Conservation (phyloP, 2,329 filamentous ascomycete species). For the Pseudogymnoascus sp. region DNA sequence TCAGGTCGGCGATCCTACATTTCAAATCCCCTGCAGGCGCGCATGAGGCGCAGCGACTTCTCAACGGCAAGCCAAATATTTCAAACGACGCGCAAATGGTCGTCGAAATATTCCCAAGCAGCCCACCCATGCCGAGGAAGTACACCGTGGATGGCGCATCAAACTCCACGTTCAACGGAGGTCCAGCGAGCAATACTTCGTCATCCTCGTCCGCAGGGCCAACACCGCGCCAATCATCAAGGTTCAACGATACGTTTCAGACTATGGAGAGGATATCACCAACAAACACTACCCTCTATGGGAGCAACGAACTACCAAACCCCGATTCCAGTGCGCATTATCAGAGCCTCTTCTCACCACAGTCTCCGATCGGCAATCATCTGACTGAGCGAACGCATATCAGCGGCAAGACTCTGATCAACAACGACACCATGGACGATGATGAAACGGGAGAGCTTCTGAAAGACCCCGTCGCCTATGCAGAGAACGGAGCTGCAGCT, state of each 20-base stretch:
- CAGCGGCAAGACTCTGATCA: constrained; percentile 65
- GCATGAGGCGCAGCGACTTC: constrained; percentile 47
- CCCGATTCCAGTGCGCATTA: constrained; percentile 46
- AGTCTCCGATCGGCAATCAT: constrained; percentile 65
- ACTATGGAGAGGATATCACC: constrained; percentile 36
- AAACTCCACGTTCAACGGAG: constrained; percentile 17
- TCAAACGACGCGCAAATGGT: constrained; percentile 45
- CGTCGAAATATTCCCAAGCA: constrained; percentile 47
- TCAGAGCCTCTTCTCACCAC: constrained; percentile 62
- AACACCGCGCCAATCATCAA: constrained; percentile 15
- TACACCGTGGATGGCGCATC: constrained; percentile 42
- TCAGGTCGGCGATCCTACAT: constrained; percentile 44
- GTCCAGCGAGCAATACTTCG: constrained; percentile 31
- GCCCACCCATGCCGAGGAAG: constrained; percentile 34
- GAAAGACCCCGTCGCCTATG: constrained; percentile 64
- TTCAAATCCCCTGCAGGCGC: constrained; percentile 48
- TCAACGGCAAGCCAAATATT: constrained; percentile 48
- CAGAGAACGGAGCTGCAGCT: constrained; percentile 55
- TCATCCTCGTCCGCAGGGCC: constrained; percentile 21
- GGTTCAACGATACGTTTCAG: constrained; percentile 54
- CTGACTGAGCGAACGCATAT: constrained; percentile 49
- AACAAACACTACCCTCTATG: constrained; percentile 46
- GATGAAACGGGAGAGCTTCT: constrained; percentile 67
- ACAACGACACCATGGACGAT: constrained; percentile 57
- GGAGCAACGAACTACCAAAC: constrained; percentile 52